Evolutionary conservation across 345 rosid species (phyloP), one percentile per base, ranked within the genome.

Genomic region (Rhodamnia argentea): DNA sequence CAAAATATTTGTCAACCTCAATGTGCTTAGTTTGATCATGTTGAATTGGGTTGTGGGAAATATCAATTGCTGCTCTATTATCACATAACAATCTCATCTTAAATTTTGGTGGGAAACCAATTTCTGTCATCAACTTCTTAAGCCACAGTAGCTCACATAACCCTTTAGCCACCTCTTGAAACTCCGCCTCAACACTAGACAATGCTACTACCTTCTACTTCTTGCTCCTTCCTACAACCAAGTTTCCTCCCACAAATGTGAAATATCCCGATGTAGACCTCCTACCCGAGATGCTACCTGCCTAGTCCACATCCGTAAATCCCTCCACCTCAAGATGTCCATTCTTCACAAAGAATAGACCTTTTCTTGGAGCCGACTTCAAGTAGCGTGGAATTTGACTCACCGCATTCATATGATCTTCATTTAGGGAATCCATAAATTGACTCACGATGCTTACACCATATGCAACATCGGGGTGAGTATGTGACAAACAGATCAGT

Each of bases 271-370:
- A n/a, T 2, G 4, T 59, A 59, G 70, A 59, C 37, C 70, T 59
- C 32, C 16, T n/a, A n/a, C 13, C 29, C 1, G 1, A 59, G 29
- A 59, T 13, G 32, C 37, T 59, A n/a, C 37, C 2, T 13, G 0
- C 70, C 20, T 0, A n/a, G 2, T 59, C 18, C 4, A 1, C 15
- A n/a, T 59, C 0, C 6, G 7, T n/a, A 13, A 59, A 59, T 59
- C 32, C 70, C 64, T 59, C 64, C 16, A 59, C 14, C 70, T 59
- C 37, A 59, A 59, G 70, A 59, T 59, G 32, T 13, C 3, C 9
- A 6, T n/a, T 59, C 32, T n/a, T 59, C 8, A 2, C 37, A 59
- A 59, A 59, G 70, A n/a, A n/a, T 0, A n/a, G 0, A 59, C 70
- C 70, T 59, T 59, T 59, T 59, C 9, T 2, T n/a, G 8, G 16